Conservation (phyloP, 345 rosid genomes). For the Lepidium africanum region DNA sequence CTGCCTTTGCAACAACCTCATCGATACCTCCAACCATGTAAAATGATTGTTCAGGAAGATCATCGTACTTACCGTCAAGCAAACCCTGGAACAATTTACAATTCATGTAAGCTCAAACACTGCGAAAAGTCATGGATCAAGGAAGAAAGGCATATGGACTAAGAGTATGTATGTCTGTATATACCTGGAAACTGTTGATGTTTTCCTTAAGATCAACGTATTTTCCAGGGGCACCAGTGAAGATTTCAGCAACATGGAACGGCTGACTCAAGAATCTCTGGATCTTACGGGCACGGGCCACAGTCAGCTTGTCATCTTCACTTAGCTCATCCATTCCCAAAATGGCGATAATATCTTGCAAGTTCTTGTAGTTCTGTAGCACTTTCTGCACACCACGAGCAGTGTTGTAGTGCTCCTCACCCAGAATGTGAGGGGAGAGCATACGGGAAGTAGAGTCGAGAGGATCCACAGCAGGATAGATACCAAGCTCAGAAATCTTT, state of each 20-base stretch:
- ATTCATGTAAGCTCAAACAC: neutral
- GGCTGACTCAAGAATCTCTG: slow-evolving; percentile 98
- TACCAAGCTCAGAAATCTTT: slow-evolving; percentile 95
- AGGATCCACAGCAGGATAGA: slow-evolving; percentile 99
- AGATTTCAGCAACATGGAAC: slow-evolving; percentile 98
- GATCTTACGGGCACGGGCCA: slow-evolving; percentile 97
- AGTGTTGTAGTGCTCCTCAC: slow-evolving; percentile 89
- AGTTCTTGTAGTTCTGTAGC: slow-evolving; percentile 95
- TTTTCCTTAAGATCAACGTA: slow-evolving; percentile 94
- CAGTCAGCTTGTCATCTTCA: slow-evolving; percentile 97
- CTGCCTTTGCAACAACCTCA: slow-evolving; percentile 45
- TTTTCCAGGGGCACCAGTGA: slow-evolving; percentile 98
- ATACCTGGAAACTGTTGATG: slow-evolving; percentile 87
- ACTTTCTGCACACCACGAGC: slow-evolving; percentile 99
- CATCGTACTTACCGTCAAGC: slow-evolving; percentile 29
- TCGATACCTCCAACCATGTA: slow-evolving; percentile 64
- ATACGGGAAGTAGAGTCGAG: slow-evolving; percentile 95
- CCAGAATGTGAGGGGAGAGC: slow-evolving; percentile 95
- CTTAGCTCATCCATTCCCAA: slow-evolving; percentile 99
- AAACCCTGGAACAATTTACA: slow-evolving; percentile 14
- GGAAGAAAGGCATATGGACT: neutral
- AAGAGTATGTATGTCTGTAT: neutral
- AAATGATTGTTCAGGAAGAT: slow-evolving; percentile 51
- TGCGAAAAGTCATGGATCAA: neutral
- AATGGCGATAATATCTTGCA: slow-evolving; percentile 98